Base-by-base conservation (phyloP, 176 grass and related monocot genomes). In the Oryza brachyantha region DNA sequence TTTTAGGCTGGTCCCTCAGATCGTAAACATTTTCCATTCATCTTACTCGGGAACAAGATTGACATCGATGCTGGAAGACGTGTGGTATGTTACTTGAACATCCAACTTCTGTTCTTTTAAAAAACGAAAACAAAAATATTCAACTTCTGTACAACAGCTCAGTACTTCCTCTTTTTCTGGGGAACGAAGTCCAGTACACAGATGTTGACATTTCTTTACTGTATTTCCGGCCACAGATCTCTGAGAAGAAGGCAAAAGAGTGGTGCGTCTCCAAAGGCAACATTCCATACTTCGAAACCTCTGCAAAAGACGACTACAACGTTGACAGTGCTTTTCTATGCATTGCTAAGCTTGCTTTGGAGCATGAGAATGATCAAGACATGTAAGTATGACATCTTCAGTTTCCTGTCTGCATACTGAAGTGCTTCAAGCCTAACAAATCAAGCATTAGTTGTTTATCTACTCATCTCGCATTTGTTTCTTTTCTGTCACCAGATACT, bases 281-380 rank as follows among this genome's bases (percentile, higher is more conserved):
- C 68, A 93, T 99, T 38, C 96, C 92, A 8, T 96, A 99, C 42
- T 93, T 96, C 27, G 90, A 96, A 73, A 99, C 92, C 37, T 99
- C 96, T 5, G 96, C 96, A 17, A 99, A 96, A 84, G 92, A 99
- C 35, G 92, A 96, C 77, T 80, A 66, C 78, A 96, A 99, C 48
- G 90, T 99, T 27, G 92, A 96, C 86, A 88, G 73, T 67, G 92
- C 96, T 69, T 96, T 99, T 50, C 75, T 99, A 1, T 89, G 82
- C 74, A 60, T 99, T 32, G 96, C 90, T 41, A 95, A 91, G 81
- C 96, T 99, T 5, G 96, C 88, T 4, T 32, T 99, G 58, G 83
- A 93, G 35, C 86, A 88, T 27, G 96, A 93, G 67, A 88, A 83
- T 59, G 89, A 96, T 26, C 90, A 91, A 67, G 96, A 99, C 84